These are phyloP conservation scores for Yamadazyma phyllophila DNA, from an alignment of 805 yeast species.

Conservation along the genomic window DNA sequence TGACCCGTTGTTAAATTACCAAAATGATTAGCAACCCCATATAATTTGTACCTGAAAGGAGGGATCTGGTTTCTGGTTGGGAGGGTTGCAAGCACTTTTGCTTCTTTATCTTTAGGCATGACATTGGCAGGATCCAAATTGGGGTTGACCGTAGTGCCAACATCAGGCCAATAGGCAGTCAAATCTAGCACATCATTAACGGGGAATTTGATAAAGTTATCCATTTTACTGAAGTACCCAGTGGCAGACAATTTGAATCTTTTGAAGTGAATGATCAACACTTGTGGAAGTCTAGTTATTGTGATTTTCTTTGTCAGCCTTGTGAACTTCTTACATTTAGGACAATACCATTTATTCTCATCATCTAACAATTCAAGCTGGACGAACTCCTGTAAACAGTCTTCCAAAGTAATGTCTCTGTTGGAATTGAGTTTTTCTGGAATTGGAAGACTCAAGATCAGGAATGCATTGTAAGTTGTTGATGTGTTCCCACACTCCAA, in stretches of 20 bases:
- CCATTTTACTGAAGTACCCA: conserved; percentile 53
- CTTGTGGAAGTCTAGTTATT: conserved; percentile 75
- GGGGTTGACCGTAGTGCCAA: conserved; percentile 27
- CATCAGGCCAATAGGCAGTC: conserved; percentile 69
- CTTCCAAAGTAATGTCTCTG: conserved; percentile 40
- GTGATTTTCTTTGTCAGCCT: conserved; percentile 65
- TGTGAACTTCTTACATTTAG: conserved; percentile 63
- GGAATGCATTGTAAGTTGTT: conserved; percentile 82
- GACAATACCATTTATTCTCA: conserved; percentile 83
- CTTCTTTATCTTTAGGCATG: conserved; percentile 42
- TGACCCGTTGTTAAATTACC: conserved; percentile 87
- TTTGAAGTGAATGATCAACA: conserved; percentile 80
- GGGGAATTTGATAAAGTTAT: conserved; percentile 69
- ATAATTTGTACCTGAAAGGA: conserved; percentile 74
- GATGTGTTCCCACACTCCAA: conserved; percentile 71
- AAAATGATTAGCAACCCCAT: conserved; percentile 80
- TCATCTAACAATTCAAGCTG: conserved; percentile 71
- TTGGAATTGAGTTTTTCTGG: conserved; percentile 43
- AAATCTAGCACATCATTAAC: conserved; percentile 53
- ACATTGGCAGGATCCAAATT: conserved; percentile 10
- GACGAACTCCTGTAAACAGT: conserved; percentile 76
- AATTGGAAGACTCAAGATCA: conserved; percentile 76
- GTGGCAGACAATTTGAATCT: conserved; percentile 58
- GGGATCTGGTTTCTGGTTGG: conserved; percentile 71
- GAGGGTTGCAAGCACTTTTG: conserved; percentile 46